Conservation (phyloP, 441 rosid genomes). For the Sinapis alba region DNA sequence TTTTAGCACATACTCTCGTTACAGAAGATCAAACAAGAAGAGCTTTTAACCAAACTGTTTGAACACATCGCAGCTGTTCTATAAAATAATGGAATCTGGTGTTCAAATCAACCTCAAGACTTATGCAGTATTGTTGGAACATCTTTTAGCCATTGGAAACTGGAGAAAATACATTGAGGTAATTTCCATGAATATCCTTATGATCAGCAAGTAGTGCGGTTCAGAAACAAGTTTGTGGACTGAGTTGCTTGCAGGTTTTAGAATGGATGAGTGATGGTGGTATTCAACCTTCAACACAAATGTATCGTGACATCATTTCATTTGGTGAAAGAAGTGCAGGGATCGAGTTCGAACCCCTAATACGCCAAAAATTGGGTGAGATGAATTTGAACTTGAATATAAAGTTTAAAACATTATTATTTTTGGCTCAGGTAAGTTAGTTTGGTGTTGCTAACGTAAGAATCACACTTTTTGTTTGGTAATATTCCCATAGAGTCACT, state of each 20-base stretch:
- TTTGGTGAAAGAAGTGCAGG: constrained; percentile 71
- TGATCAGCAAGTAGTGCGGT: constrained; percentile 4
- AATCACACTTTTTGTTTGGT: not conserved
- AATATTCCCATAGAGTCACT: not conserved
- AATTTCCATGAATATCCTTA: not conserved
- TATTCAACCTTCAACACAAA: constrained; percentile 61
- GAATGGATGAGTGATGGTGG: constrained; percentile 85
- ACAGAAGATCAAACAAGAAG: constrained; percentile 12
- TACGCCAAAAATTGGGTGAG: constrained; percentile 67
- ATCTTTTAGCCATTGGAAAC: constrained; percentile 76
- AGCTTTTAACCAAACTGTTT: constrained; percentile 11
- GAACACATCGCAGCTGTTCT: constrained; percentile 59
- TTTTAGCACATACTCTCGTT: not conserved
- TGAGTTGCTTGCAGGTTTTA: constrained; percentile 55
- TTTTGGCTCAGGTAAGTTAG: not conserved
- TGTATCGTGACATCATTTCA: constrained; percentile 63
- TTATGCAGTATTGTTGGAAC: constrained; percentile 64
- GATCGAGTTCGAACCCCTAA: constrained; percentile 53
- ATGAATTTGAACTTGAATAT: not conserved
- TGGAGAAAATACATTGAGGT: constrained; percentile 98
- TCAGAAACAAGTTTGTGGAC: not conserved
- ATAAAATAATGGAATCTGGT: constrained; percentile 66
- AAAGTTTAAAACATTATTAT: not conserved
- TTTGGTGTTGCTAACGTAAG: not conserved
- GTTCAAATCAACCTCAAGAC: constrained; percentile 60